A percentile compares a stretch with the other conserved stretches of the same genome.
These are phyloP conservation scores for Daucus carota DNA, from an alignment of 129 eudicot species.

Conservation along the genomic window DNA sequence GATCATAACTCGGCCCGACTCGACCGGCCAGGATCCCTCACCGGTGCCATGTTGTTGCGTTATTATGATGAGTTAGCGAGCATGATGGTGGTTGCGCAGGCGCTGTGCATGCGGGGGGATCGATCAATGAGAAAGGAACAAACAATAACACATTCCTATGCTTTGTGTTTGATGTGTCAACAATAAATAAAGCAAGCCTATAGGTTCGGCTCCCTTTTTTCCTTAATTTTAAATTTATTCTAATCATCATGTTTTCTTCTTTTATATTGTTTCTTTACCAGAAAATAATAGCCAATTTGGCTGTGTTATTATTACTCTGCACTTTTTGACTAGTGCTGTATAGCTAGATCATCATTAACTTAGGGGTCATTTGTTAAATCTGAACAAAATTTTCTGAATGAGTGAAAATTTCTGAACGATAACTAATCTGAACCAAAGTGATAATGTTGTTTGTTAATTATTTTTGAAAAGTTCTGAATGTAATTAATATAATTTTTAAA, in stretches of 20 bases:
- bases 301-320: background rate
- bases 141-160: background rate
- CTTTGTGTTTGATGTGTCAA: background rate
- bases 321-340: conserved; percentile 2
- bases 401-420: too few species aligned
- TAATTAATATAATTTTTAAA: too few species aligned
- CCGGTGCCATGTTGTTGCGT: background rate
- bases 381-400: too few species aligned
- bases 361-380: too few species aligned
- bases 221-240: background rate
- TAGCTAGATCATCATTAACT: background rate
- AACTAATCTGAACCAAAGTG: too few species aligned
- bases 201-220: background rate
- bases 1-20: too few species aligned
- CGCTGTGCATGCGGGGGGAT: conserved; percentile 1
- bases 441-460: too few species aligned
- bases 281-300: background rate
- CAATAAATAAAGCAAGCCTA: background rate
- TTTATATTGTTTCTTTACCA: background rate
- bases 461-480: too few species aligned
- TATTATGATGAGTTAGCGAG: background rate
- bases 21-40: too few species aligned
- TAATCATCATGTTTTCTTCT: conserved; percentile 1
- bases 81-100: conserved; percentile 7
- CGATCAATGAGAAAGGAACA: conserved; percentile 4